phyloP scores from a whole-genome alignment of 2,329 filamentous ascomycete species.

The Colletotrichum cuscutae region DNA sequence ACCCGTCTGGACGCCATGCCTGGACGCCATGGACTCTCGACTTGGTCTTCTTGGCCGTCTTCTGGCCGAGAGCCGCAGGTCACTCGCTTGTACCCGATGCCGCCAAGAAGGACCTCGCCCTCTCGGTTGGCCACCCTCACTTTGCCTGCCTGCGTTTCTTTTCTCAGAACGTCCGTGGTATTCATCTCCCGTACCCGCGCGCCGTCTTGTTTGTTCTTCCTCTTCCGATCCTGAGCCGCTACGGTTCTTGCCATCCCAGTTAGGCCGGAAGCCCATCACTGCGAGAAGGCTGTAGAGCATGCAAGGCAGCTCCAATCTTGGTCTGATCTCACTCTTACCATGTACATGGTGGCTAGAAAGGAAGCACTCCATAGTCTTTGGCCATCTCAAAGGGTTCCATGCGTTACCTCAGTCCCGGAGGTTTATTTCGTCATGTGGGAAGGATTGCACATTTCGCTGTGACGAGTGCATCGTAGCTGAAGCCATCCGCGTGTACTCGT shows the following conservation, averaged over 20 bases:
- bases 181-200: conserved; percentile 27
- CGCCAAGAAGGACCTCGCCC: conserved; percentile 13
- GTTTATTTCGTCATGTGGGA: neutral
- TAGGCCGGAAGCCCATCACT: neutral
- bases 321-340: conserved; percentile 14
- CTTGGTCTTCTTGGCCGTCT: neutral
- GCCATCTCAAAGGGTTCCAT: neutral
- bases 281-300: conserved; percentile 1
- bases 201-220: neutral
- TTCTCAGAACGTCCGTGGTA: conserved; percentile 9
- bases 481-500: conserved; percentile 5
- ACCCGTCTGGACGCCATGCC: neutral
- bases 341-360: neutral
- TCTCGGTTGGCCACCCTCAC: conserved; percentile 20
- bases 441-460: neutral
- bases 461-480: conserved; percentile 8
- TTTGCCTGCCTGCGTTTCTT: conserved; percentile 10
- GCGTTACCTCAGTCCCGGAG: neutral
- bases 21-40: neutral
- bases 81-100: conserved; percentile 17
- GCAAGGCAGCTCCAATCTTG: conserved; percentile 13
- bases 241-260: conserved; percentile 13
- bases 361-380: neutral
- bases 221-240: conserved; percentile 11
- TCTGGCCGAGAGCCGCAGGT: conserved; percentile 27